A percentile compares a stretch with the other conserved stretches of the same genome.
Evolutionary conservation across 192 early-diverging fungal species (phyloP).

Genomic region (Backusella mclennaniae): DNA sequence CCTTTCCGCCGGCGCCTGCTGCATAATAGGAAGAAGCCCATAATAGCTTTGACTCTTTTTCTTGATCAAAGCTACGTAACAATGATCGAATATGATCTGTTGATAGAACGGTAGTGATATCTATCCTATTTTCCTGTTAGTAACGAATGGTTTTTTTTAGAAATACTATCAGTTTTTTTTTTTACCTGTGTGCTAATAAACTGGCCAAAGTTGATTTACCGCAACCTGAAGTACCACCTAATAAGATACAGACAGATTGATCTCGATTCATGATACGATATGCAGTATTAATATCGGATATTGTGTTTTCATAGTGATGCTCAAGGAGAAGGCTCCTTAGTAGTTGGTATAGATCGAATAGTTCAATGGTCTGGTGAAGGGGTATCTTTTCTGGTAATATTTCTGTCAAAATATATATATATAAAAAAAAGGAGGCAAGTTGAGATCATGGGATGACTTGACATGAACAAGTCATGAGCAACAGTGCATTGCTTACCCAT

Average conservation of each 20-base stretch:
- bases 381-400: background rate
- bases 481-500: slow-evolving; percentile 11
- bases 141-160: background rate
- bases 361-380: background rate
- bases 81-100: slow-evolving; percentile 27
- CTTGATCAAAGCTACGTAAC: slow-evolving; percentile 20
- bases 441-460: background rate
- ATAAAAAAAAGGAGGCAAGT: background rate
- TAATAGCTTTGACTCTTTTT: slow-evolving; percentile 1
- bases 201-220: slow-evolving; percentile 29
- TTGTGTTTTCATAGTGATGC: slow-evolving; percentile 10
- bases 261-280: slow-evolving; percentile 17
- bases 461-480: background rate
- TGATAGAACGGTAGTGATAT: slow-evolving; percentile 26
- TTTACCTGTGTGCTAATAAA: slow-evolving; percentile 15
- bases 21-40: slow-evolving; percentile 32
- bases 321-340: background rate
- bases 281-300: slow-evolving; percentile 13
- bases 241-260: slow-evolving; percentile 20
- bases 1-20: background rate
- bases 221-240: slow-evolving; percentile 30
- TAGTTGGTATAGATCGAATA: background rate
- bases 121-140: slow-evolving; percentile 7
- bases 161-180: background rate
- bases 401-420: background rate